Base-by-base conservation (phyloP, 805 yeast genomes). In the Clavispora santaluciae region DNA sequence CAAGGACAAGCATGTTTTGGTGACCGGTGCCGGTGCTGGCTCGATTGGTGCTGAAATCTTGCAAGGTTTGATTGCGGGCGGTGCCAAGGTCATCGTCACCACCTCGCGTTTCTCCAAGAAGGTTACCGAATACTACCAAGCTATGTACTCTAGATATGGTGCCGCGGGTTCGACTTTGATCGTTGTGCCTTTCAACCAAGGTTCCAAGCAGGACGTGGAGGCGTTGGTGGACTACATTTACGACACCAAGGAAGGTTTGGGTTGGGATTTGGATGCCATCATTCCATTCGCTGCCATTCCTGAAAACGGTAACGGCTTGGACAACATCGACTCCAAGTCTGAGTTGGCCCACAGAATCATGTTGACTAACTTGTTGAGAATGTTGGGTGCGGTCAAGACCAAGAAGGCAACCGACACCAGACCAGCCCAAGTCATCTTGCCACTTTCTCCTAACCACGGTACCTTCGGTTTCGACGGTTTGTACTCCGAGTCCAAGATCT, bases 201-300 rank as follows among this genome's bases (percentile, higher is more conserved):
- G 95, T 65, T 89, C 97, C 30, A 85, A 83, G 60, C 88, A 83
- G 62, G 99, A 93, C 68, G 95, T 89, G 49, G 84, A 86, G 55
- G 84, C 90, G 38, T 78, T 93, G 50, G 75, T 90, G 44, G 76
- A 81, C 43, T 93, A 79, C 75, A 88, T 93, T 61, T 93, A 91
- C 64, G 83, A 81, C 56, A 81, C 84, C 76, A 77, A 83, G 61
- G 93, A 90, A 54, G 96, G 96, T 69, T 79, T 91, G 55, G 96
- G 95, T 43, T 91, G 98, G 98, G 99, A 93, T 64, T 77, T 93
- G 61, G 99, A 93, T 71, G 95, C 80, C 52, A 79, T 93, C 50
- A 80, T 93, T 64, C 99, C 99, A 58, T 93, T 93, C 61, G 99
- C 98, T 53, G 99, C 99, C 46, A 91, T 93, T 57, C 98, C 99